Conservation (phyloP, 371 early-diverging fungal species). For the Haplosporangium sp. region DNA sequence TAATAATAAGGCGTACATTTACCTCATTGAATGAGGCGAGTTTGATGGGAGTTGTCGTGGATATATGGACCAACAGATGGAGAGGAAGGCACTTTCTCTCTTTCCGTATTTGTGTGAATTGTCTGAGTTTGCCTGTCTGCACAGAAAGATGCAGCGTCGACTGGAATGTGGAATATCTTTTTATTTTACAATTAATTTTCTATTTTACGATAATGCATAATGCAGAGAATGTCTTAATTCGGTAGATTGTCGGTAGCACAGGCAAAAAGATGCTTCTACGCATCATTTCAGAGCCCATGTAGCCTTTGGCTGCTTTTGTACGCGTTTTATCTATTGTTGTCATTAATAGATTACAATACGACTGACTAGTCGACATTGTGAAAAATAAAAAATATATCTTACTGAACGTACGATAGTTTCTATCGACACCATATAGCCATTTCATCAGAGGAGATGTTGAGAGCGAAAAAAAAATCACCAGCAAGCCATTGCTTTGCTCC, state of each 20-base stretch:
- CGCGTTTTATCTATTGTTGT: too few species aligned
- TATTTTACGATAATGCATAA: background rate
- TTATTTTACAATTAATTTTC: background rate
- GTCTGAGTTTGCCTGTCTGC: constrained; percentile 14
- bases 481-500: too few species aligned
- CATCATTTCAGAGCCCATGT: background rate
- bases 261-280: constrained; percentile 3
- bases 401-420: too few species aligned
- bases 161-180: constrained; percentile 50
- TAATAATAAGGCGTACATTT: background rate
- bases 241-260: constrained; percentile 11
- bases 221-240: constrained; percentile 3
- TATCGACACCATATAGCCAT: too few species aligned
- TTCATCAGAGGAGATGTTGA: too few species aligned
- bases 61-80: constrained; percentile 1
- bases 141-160: constrained; percentile 34
- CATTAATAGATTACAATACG: too few species aligned
- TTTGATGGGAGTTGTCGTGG: constrained; percentile 2
- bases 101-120: constrained; percentile 25
- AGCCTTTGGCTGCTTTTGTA: background rate
- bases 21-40: background rate
- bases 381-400: too few species aligned
- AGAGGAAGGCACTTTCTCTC: constrained; percentile 25
- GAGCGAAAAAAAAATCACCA: too few species aligned
- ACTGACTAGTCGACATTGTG: too few species aligned